Evolutionary conservation across 2,329 filamentous ascomycete genomes (phyloP).

Genomic region (Anisogramma anomala): DNA sequence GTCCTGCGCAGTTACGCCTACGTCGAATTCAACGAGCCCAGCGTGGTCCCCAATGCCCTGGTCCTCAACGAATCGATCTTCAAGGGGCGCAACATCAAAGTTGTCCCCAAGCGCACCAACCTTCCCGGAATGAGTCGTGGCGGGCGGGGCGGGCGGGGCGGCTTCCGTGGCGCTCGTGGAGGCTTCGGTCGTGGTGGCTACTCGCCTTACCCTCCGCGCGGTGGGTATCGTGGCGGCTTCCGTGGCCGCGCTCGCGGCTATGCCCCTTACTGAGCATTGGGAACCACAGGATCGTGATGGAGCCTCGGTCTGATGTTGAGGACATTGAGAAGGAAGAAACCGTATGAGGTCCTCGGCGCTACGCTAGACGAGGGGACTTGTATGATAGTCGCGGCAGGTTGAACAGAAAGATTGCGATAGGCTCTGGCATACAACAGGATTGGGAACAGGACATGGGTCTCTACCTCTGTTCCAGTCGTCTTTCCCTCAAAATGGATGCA

Average conservation of each 20-base stretch:
- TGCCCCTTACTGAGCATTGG: conserved; percentile 43
- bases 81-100: conserved; percentile 90
- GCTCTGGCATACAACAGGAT: conserved; percentile 8
- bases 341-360: too few species aligned
- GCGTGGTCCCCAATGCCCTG: conserved; percentile 29
- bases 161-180: conserved; percentile 41
- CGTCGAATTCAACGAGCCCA: conserved; percentile 41
- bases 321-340: not conserved
- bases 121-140: conserved; percentile 87
- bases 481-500: not conserved
- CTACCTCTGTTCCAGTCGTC: conserved; percentile 1
- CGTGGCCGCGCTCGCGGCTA: conserved; percentile 46
- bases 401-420: conserved; percentile 8
- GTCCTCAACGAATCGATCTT: conserved; percentile 95
- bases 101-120: conserved; percentile 89
- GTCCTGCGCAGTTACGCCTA: conserved; percentile 70
- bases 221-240: conserved; percentile 52
- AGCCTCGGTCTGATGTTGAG: too few species aligned
- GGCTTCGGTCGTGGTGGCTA: conserved; percentile 43
- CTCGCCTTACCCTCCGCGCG: conserved; percentile 22
- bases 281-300: too few species aligned
- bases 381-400: too few species aligned
- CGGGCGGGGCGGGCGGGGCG: conserved; percentile 48
- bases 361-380: too few species aligned
- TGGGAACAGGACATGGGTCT: conserved; percentile 7